A percentile compares a stretch with the other conserved stretches of the same genome.
Evolutionary conservation across 2,329 filamentous ascomycete genomes (phyloP).

Genomic region (Aspergillus transmontanensis): DNA sequence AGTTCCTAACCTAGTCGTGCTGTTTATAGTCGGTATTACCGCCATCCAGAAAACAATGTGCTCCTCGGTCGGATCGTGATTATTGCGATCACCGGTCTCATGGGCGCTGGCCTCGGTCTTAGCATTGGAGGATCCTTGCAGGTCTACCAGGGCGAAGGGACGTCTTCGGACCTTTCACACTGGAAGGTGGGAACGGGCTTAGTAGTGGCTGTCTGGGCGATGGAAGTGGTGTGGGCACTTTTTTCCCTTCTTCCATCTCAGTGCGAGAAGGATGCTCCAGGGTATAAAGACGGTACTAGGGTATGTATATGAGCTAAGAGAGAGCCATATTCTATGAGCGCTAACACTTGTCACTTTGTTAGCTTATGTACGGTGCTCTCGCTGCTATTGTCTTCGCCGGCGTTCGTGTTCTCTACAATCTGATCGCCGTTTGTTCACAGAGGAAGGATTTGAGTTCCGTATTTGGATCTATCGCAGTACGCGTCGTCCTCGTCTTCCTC

Average conservation of each 20-base stretch:
- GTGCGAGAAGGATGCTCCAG: background rate
- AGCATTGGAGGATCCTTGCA: constrained; percentile 9
- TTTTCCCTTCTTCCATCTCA: constrained; percentile 5
- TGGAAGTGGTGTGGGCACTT: constrained; percentile 9
- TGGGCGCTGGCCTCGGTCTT: constrained; percentile 9
- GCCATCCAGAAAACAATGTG: constrained; percentile 10
- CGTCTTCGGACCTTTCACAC: background rate
- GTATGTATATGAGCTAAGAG: constrained; percentile 7
- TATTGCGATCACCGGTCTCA: background rate
- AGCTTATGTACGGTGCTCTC: constrained; percentile 8
- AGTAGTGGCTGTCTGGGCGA: constrained; percentile 10
- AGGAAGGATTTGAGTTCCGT: constrained; percentile 22
- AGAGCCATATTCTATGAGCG: background rate
- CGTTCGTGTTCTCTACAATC: constrained; percentile 28
- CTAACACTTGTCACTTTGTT: background rate
- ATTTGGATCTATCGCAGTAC: constrained; percentile 23
- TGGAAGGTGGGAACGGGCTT: constrained; percentile 13
- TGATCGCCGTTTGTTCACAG: constrained; percentile 24
- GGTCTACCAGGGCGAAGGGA: constrained; percentile 9
- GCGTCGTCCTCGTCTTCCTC: constrained; percentile 30
- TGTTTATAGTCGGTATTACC: constrained; percentile 22
- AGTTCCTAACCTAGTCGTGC: background rate
- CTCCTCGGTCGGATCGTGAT: constrained; percentile 7
- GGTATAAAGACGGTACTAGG: constrained; percentile 7
- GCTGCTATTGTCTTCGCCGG: constrained; percentile 24